Evolutionary conservation across 345 rosid genomes (phyloP).

Genomic region (Chamaenerion angustifolium): DNA sequence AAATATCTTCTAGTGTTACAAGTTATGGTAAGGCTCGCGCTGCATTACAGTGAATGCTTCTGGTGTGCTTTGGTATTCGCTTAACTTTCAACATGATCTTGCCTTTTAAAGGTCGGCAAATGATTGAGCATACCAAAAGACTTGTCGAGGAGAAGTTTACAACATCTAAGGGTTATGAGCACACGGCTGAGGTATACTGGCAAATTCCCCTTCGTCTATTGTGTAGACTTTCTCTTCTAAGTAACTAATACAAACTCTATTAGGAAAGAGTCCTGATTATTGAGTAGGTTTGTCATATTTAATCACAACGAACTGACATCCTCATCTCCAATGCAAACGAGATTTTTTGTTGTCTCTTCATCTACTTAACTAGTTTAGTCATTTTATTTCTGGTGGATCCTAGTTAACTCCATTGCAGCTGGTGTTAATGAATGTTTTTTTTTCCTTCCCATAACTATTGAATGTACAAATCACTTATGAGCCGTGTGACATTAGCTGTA

Average conservation of each 20-base stretch:
- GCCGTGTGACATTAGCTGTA: no score
- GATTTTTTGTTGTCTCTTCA: no score
- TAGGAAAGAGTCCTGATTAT: neutral
- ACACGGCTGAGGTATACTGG: slow-evolving; percentile 65
- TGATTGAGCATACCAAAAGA: slow-evolving; percentile 94
- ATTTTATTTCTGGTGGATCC: no score
- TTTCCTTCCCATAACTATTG: no score
- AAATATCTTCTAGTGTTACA: slow-evolving; percentile 96
- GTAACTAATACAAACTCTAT: neutral
- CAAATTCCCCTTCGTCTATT: neutral
- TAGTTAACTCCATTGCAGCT: no score
- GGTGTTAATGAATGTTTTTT: no score
- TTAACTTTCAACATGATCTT: slow-evolving; percentile 15
- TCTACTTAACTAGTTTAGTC: no score
- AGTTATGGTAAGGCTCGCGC: slow-evolving; percentile 66
- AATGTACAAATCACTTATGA: no score
- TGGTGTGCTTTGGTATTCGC: slow-evolving; percentile 2
- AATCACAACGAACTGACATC: no score
- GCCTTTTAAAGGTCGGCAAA: slow-evolving; percentile 65
- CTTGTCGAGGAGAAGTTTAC: slow-evolving; percentile 88
- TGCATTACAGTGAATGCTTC: neutral
- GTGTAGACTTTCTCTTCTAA: neutral
- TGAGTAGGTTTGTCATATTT: neutral
- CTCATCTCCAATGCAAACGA: no score
- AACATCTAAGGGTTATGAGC: slow-evolving; percentile 52